Base-by-base conservation (phyloP, 768 basidiomycete species). In the Russula earlei region DNA sequence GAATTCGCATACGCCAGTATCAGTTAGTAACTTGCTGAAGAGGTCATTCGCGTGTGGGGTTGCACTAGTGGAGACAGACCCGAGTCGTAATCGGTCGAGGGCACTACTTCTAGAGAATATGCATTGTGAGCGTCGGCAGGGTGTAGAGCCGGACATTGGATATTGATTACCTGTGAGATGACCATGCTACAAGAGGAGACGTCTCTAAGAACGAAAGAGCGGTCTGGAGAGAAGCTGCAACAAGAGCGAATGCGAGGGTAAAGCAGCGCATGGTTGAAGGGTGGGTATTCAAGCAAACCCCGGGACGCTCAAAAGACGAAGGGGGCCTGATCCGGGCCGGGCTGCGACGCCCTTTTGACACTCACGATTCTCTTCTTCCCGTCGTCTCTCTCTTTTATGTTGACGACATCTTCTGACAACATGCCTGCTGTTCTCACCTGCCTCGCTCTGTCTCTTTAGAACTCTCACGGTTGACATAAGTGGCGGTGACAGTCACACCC, bases 101-200 rank as follows among this genome's bases (percentile, higher is more conserved):
- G 70, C 66, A 61, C 68, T 68, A 45, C 79, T 81, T 56, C 84
- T 86, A 59, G 36, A n/a, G 20, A 3, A 45, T 27, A 19, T 40
- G 19, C 45, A 36, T 24, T 9, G 17, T n/a, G 27, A 40, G 9
- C 3, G 14, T 5, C 11, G n/a, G 10, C 25, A 42, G 4, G n/a
- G 1, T 10, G 34, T 8, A 47, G 34, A 20, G 58, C 12, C 3
- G 8, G 25, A 25, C 7, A 22, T n/a, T n/a, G 19, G n/a, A 33
- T 22, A 15, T 38, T 20, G 29, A 62, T n/a, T 66, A 85, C 87
- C 73, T 75, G 42, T 77, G 71, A 22, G 85, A 85, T 1, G 86
- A 80, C 87, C 88, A 90, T 11, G 80, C 79, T 2, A 90, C 67
- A 14, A 89, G 65, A 9, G 87, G 87, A 5, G 73, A 67, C 0